These are phyloP conservation scores for Antitrichia curtipendula DNA, from an alignment of 225 moss, liverwort and hornwort genomes.

Conservation along the genomic window DNA sequence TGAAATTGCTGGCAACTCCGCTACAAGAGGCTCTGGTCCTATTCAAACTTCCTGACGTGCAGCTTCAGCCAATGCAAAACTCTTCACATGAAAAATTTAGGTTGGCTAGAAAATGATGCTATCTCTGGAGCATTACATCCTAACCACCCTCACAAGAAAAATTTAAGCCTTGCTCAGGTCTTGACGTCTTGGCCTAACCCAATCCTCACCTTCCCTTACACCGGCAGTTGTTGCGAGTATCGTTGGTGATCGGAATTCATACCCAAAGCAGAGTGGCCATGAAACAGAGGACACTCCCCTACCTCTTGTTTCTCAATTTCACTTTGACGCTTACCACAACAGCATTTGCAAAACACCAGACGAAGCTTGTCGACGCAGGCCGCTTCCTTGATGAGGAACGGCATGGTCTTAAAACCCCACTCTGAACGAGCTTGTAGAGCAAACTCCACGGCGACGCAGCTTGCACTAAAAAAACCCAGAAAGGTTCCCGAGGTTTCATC, in stretches of 20 bases:
- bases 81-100: neutral
- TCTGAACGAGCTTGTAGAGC: neutral
- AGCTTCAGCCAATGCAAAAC: neutral
- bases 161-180: neutral
- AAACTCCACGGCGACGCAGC: neutral
- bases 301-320: neutral
- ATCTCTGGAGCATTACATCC: neutral
- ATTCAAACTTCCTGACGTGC: neutral
- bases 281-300: neutral
- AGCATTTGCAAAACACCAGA: neutral
- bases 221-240: neutral
- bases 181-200: neutral
- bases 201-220: neutral
- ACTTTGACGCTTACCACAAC: neutral
- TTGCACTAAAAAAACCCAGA: neutral
- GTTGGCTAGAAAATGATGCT: neutral
- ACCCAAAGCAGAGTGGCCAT: neutral
- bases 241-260: neutral
- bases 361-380: neutral
- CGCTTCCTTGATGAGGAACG: neutral
- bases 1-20: neutral
- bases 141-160: neutral
- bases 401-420: neutral
- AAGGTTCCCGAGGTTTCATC: neutral
- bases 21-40: neutral